Conservation (phyloP, 129 eudicot genomes). For the Scalesia atractyloides region DNA sequence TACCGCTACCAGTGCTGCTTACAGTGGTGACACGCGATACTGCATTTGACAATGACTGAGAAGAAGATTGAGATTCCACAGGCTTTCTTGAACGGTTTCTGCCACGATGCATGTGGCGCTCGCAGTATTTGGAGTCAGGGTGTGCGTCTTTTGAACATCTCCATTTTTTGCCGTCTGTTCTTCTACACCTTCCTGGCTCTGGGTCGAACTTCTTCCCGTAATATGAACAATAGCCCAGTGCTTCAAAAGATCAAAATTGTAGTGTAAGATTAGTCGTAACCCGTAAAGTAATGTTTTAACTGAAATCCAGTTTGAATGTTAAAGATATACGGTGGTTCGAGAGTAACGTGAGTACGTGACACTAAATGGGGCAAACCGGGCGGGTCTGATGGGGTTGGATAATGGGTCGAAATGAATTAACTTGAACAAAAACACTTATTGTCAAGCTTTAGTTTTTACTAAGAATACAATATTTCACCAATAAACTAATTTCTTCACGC, state of each 20-base stretch:
- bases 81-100: conserved; percentile 99
- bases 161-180: conserved; percentile 98
- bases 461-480: too few species aligned
- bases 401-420: too few species aligned
- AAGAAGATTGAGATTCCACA: conserved; percentile 92
- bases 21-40: conserved; percentile 52
- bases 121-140: conserved; percentile 94
- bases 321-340: background rate
- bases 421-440: too few species aligned
- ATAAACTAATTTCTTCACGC: too few species aligned
- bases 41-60: conserved; percentile 71
- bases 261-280: conserved; percentile 8
- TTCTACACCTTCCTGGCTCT: conserved; percentile 96
- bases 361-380: background rate
- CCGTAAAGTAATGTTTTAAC: background rate
- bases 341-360: background rate
- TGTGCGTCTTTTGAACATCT: conserved; percentile 94
- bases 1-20: conserved; percentile 47
- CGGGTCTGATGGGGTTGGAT: background rate
- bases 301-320: background rate
- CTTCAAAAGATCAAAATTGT: conserved; percentile 6
- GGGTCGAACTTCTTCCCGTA: conserved; percentile 94
- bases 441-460: too few species aligned
- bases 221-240: conserved; percentile 86
- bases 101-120: conserved; percentile 99